phyloP scores from a whole-genome alignment of 495 filamentous ascomycete species.

The Aspergillus incahuasiensis region DNA sequence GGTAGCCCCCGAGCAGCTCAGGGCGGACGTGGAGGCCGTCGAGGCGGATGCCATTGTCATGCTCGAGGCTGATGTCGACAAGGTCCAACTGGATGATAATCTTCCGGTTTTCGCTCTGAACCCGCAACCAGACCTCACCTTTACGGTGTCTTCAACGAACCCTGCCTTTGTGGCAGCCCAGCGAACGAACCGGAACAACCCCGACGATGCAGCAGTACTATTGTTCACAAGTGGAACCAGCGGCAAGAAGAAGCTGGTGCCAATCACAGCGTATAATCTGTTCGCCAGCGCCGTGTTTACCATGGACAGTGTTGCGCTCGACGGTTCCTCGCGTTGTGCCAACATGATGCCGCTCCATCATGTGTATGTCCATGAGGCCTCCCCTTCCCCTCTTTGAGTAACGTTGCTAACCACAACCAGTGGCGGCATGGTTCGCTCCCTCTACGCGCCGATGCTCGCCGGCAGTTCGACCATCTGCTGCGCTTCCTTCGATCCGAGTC shows the following conservation, averaged over 20 bases:
- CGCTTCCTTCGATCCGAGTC: slow-evolving; percentile 1
- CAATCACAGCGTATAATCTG: neutral
- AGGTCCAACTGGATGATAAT: neutral
- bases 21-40: slow-evolving; percentile 1
- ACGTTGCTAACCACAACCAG: neutral
- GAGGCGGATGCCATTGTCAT: neutral
- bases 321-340: neutral
- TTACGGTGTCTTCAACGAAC: neutral
- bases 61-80: neutral
- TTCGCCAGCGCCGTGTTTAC: slow-evolving; percentile 1
- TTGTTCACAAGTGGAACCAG: slow-evolving; percentile 1
- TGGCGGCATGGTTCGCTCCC: slow-evolving; percentile 1
- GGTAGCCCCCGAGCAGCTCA: neutral
- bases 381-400: neutral
- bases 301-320: slow-evolving; percentile 2
- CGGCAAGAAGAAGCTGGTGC: slow-evolving; percentile 6
- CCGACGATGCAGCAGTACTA: neutral
- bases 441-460: neutral
- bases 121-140: slow-evolving; percentile 1
- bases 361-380: neutral
- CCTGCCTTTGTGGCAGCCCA: neutral
- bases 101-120: neutral
- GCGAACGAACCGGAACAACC: neutral
- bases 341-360: slow-evolving; percentile 6
- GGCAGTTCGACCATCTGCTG: slow-evolving; percentile 3